phyloP scores from a whole-genome alignment of 2,329 filamentous ascomycete species.

The Juglanconis sp. region DNA sequence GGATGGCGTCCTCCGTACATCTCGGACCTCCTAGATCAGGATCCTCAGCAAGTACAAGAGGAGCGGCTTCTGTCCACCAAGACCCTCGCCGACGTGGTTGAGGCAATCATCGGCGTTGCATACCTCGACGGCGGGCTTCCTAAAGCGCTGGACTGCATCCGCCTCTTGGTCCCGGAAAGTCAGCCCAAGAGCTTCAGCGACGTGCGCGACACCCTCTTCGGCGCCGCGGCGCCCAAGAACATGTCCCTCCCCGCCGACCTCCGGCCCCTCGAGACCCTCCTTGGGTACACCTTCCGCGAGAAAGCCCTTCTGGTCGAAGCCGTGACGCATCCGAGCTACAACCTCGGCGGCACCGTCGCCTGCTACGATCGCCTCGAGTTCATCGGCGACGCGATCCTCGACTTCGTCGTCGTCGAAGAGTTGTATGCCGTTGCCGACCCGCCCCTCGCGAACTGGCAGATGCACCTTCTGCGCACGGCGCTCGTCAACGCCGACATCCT shows the following conservation, averaged over 20 bases:
- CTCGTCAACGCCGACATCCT: constrained; percentile 80
- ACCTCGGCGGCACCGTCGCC: constrained; percentile 41
- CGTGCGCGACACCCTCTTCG: constrained; percentile 40
- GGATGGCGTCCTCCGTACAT: constrained; percentile 66
- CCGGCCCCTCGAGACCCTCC: constrained; percentile 55
- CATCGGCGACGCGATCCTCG: constrained; percentile 80
- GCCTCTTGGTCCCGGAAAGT: constrained; percentile 53
- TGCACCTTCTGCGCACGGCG: constrained; percentile 74
- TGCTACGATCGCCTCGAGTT: constrained; percentile 78
- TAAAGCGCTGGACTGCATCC: constrained; percentile 62
- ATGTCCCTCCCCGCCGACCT: constrained; percentile 39
- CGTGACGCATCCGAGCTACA: constrained; percentile 70
- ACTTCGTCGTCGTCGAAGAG: constrained; percentile 67
- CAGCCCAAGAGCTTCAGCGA: neutral
- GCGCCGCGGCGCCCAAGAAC: constrained; percentile 31
- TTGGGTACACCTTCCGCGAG: constrained; percentile 71
- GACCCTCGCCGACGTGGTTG: constrained; percentile 80
- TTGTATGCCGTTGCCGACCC: constrained; percentile 46
- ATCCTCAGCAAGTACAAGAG: neutral
- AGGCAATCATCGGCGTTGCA: constrained; percentile 76
- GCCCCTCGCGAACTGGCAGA: constrained; percentile 48
- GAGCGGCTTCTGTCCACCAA: constrained; percentile 64
- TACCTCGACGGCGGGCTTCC: constrained; percentile 65
- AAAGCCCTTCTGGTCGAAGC: constrained; percentile 71
- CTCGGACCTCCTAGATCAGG: constrained; percentile 30